phyloP scores from a whole-genome alignment of 1,284 basidiomycete genomes.

The Ustilago xerochloae region DNA sequence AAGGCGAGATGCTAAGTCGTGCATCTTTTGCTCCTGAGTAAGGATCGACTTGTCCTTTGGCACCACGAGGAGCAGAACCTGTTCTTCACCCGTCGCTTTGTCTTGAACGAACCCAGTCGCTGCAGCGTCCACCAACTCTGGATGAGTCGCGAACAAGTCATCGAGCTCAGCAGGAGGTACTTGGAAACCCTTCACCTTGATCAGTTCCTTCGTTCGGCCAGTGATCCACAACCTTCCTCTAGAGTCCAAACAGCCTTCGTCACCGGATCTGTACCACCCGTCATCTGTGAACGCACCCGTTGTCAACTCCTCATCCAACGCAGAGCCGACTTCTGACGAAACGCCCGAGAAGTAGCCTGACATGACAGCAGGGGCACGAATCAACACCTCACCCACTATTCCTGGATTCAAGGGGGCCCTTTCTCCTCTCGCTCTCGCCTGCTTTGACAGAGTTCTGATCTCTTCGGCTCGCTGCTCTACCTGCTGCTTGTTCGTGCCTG shows the following conservation, averaged over 20 bases:
- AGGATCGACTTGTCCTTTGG: slow-evolving; percentile 35
- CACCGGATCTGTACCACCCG: slow-evolving; percentile 54
- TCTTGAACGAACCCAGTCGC: slow-evolving; percentile 34
- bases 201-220: slow-evolving; percentile 55
- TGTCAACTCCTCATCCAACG: slow-evolving; percentile 44
- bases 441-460: slow-evolving; percentile 19
- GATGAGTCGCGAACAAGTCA: slow-evolving; percentile 43
- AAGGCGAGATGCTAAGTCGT: slow-evolving; percentile 22
- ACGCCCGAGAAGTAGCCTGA: slow-evolving; percentile 56
- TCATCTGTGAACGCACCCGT: slow-evolving; percentile 45
- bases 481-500: slow-evolving; percentile 25
- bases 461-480: slow-evolving; percentile 27
- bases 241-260: slow-evolving; percentile 54
- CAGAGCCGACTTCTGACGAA: slow-evolving; percentile 45
- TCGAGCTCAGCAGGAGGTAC: slow-evolving; percentile 57
- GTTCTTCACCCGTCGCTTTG: slow-evolving; percentile 33
- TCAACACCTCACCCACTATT: slow-evolving; percentile 52
- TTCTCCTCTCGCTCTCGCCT: slow-evolving; percentile 38
- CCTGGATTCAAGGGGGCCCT: slow-evolving; percentile 38
- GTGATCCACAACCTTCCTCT: slow-evolving; percentile 59
- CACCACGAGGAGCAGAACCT: slow-evolving; percentile 37
- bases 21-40: slow-evolving; percentile 19
- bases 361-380: slow-evolving; percentile 48
- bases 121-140: slow-evolving; percentile 44
- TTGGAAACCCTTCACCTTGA: slow-evolving; percentile 60